Evolutionary conservation across 495 filamentous ascomycete genomes (phyloP).

Genomic region (Xanthoparmelia taractica): DNA sequence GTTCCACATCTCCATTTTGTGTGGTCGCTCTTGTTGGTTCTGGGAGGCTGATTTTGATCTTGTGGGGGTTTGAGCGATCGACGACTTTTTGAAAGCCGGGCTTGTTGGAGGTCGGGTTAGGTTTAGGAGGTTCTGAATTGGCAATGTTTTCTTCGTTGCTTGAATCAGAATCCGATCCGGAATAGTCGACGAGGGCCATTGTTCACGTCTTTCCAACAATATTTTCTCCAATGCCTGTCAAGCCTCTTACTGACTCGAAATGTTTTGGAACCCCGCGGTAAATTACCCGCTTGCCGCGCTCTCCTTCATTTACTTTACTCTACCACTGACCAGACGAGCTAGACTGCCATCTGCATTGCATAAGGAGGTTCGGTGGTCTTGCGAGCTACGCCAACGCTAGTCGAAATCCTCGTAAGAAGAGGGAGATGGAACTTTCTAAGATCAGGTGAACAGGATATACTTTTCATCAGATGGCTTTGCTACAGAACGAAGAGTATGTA

Average conservation of each 20-base stretch:
- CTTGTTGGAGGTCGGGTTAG: constrained; percentile 35
- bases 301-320: neutral
- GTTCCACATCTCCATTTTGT: constrained; percentile 34
- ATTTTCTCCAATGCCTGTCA: neutral
- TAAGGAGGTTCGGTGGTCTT: neutral
- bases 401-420: neutral
- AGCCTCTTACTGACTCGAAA: too few species aligned
- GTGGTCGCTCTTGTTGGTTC: constrained; percentile 37
- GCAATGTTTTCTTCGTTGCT: constrained; percentile 46
- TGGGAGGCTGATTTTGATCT: constrained; percentile 71
- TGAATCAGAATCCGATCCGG: constrained; percentile 68
- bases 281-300: neutral
- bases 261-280: neutral
- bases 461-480: constrained; percentile 65
- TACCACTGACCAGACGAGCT: neutral
- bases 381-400: neutral
- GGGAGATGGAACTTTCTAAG: neutral
- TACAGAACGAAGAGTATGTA: constrained; percentile 92
- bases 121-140: constrained; percentile 29
- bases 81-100: constrained; percentile 63
- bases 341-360: neutral
- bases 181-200: constrained; percentile 77
- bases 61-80: constrained; percentile 69
- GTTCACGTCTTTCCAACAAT: neutral
- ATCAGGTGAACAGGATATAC: neutral